Evolutionary conservation across 331 rosid genomes (phyloP).

Genomic region (Malus hybrid): DNA sequence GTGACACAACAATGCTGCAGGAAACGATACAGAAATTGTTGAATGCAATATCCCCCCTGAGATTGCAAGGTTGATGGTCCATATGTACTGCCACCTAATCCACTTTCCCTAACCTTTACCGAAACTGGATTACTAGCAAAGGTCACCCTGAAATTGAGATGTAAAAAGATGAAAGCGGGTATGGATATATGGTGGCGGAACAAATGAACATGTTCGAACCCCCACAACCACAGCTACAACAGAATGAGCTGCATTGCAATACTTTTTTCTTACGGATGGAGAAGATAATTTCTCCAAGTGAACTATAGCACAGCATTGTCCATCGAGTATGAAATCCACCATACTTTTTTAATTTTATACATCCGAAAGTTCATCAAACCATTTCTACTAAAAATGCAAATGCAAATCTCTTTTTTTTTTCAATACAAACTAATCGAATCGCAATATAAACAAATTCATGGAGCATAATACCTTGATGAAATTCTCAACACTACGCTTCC

Average conservation of each 20-base stretch:
- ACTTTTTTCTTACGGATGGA: not conserved
- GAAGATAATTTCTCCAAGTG: too few relatives aligned
- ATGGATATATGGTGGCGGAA: not conserved
- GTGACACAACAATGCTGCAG: not conserved
- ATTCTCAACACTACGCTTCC: conserved; percentile 50
- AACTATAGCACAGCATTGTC: not conserved
- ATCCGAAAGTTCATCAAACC: not conserved
- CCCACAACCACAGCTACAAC: not conserved
- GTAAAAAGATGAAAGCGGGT: not conserved
- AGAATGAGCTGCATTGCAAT: not conserved
- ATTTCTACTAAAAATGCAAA: not conserved
- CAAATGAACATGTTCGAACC: not conserved
- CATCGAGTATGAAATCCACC: not conserved
- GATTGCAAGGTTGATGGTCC: not conserved
- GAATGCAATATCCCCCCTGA: not conserved
- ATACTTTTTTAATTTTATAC: too few relatives aligned
- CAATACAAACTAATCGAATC: not conserved
- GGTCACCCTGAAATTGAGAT: not conserved
- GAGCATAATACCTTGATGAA: conserved; percentile 67
- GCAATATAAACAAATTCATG: not conserved
- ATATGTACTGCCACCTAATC: not conserved
- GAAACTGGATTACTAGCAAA: not conserved
- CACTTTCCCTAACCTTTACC: not conserved
- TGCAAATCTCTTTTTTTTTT: not conserved
- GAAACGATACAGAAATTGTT: not conserved